Evolutionary conservation across 768 basidiomycete species (phyloP).

Genomic region (Amanita pallidorosea): DNA sequence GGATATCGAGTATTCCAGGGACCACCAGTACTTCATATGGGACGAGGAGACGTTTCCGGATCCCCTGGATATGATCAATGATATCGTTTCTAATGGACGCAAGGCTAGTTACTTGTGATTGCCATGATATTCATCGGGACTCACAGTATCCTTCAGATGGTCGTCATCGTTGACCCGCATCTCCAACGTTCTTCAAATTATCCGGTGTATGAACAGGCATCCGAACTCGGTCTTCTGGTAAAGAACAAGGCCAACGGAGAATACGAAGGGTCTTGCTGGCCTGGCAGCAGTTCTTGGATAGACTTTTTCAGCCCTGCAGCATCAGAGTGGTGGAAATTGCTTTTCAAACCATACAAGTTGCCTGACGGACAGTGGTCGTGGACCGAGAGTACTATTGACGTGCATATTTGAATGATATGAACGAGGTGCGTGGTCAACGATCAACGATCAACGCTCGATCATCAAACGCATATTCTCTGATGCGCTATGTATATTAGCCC

Average conservation of each 20-base stretch:
- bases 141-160: slow-evolving; percentile 54
- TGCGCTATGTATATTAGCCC: slow-evolving; percentile 40
- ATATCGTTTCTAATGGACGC: slow-evolving; percentile 73
- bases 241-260: slow-evolving; percentile 72
- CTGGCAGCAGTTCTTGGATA: slow-evolving; percentile 91
- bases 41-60: slow-evolving; percentile 87
- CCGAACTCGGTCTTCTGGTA: slow-evolving; percentile 71
- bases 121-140: background rate
- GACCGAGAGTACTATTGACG: slow-evolving; percentile 68
- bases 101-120: slow-evolving; percentile 41
- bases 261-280: slow-evolving; percentile 99
- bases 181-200: slow-evolving; percentile 74
- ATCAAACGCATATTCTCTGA: background rate
- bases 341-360: slow-evolving; percentile 58
- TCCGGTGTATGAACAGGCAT: slow-evolving; percentile 77
- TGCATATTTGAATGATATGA: slow-evolving; percentile 99
- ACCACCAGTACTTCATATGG: slow-evolving; percentile 98
- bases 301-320: slow-evolving; percentile 90
- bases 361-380: slow-evolving; percentile 55
- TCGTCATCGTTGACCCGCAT: slow-evolving; percentile 95
- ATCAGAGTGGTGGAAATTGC: slow-evolving; percentile 84
- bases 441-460: no score
- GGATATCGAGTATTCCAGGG: slow-evolving; percentile 91
- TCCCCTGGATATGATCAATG: slow-evolving; percentile 86
- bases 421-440: slow-evolving; percentile 56